Conservation (phyloP, 2,329 filamentous ascomycete genomes). For the Corinectria fuckeliana region DNA sequence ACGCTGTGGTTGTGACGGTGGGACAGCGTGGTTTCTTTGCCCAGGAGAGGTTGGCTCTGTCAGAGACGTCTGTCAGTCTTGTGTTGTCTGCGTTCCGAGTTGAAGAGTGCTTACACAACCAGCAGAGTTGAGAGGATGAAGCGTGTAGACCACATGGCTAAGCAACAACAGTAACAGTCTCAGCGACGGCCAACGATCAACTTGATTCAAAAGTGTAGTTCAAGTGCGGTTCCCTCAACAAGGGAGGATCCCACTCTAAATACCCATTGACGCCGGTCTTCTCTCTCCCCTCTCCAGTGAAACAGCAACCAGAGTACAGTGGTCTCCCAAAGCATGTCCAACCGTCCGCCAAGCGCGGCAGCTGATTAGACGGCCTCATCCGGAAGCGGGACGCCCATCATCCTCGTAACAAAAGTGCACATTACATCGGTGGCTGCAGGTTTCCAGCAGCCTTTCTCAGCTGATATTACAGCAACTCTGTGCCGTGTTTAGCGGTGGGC, state of each 20-base stretch:
- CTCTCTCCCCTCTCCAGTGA: background rate
- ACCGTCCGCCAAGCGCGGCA: background rate
- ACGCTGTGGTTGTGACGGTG: conserved; percentile 42
- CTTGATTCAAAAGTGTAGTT: background rate
- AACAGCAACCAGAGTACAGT: background rate
- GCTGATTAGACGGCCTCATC: background rate
- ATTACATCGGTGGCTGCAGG: background rate
- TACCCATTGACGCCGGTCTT: background rate
- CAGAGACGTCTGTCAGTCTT: background rate
- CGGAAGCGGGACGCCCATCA: background rate
- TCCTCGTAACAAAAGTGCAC: background rate
- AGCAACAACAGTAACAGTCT: too few relatives aligned
- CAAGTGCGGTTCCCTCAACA: background rate
- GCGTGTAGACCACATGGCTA: conserved; percentile 10
- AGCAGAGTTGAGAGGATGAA: conserved; percentile 4
- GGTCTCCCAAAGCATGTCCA: background rate
- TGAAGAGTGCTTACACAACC: conserved; percentile 2
- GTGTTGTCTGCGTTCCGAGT: background rate
- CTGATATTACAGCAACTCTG: background rate
- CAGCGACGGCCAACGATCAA: background rate
- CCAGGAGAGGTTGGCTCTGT: background rate
- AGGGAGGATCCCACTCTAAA: background rate
- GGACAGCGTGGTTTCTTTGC: conserved; percentile 37
- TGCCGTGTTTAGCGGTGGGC: background rate
- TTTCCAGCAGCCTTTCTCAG: background rate